Percentiles rank a stretch among this genome's conserved stretches.
Conservation (phyloP, 2,329 filamentous ascomycete genomes). For the Colletotrichum sp. region DNA sequence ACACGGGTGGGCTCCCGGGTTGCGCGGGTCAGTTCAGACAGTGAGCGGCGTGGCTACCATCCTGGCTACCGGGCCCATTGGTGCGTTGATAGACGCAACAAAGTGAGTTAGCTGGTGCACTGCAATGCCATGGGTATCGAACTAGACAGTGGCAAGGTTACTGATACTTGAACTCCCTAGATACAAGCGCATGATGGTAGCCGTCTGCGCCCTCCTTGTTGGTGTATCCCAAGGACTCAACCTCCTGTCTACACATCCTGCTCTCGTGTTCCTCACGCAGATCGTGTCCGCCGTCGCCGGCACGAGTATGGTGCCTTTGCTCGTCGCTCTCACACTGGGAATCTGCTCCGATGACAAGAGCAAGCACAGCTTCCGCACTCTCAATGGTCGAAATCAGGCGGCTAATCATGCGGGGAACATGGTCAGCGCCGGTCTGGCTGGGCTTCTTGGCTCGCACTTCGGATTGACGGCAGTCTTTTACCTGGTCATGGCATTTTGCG, state of each 20-base stretch:
- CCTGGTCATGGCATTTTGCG: conserved; percentile 11
- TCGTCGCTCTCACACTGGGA: conserved; percentile 8
- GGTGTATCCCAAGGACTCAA: conserved; percentile 11
- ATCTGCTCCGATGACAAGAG: background rate
- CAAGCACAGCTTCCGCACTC: conserved; percentile 3
- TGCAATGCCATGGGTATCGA: background rate
- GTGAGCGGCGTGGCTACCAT: conserved; percentile 9
- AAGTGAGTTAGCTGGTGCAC: background rate
- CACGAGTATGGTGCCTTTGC: conserved; percentile 2
- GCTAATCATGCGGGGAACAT: conserved; percentile 10
- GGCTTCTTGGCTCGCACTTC: background rate
- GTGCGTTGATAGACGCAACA: conserved; percentile 12
- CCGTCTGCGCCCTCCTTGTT: background rate
- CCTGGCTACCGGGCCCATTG: conserved; percentile 4
- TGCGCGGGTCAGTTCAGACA: conserved; percentile 6
- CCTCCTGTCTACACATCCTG: conserved; percentile 6
- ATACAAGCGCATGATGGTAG: background rate
- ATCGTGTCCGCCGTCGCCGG: conserved; percentile 13
- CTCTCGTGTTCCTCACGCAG: conserved; percentile 5
- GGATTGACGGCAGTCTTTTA: conserved; percentile 5
- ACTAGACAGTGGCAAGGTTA: background rate
- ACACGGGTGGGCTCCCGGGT: conserved; percentile 6
- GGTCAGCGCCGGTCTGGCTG: conserved; percentile 11
- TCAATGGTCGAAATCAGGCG: conserved; percentile 5
- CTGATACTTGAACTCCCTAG: background rate